Conservation (phyloP, 108 stramenopile species). For the Bacterosira constricta region DNA sequence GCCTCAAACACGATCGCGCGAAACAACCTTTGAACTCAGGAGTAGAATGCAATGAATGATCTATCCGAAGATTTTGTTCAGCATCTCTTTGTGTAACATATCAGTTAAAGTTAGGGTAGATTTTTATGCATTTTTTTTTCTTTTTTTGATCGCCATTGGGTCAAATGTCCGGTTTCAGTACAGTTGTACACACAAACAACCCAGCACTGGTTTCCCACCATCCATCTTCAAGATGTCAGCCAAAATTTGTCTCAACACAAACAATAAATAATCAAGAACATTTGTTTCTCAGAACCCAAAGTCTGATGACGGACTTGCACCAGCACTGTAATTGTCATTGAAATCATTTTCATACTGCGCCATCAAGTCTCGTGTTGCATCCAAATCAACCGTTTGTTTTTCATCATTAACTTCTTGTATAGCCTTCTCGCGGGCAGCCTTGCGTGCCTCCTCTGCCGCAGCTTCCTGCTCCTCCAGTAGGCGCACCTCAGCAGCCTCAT, state of each 20-base stretch:
- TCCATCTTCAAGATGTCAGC: neutral
- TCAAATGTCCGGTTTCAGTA: neutral
- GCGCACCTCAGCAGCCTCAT: constrained; percentile 74
- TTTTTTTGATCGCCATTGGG: constrained; percentile 9
- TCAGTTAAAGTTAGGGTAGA: constrained; percentile 5
- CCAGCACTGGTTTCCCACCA: neutral
- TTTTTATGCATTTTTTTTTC: constrained; percentile 25
- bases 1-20: too few relatives aligned
- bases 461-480: constrained; percentile 68
- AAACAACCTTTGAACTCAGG: too few relatives aligned
- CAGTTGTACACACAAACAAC: constrained; percentile 22
- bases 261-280: constrained; percentile 16
- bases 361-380: constrained; percentile 86
- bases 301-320: constrained; percentile 87
- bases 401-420: constrained; percentile 70
- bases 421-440: constrained; percentile 75
- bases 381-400: constrained; percentile 86
- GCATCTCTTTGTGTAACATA: neutral
- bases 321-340: constrained; percentile 69
- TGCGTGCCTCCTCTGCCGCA: constrained; percentile 68
- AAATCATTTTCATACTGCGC: constrained; percentile 81
- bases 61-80: too few relatives aligned
- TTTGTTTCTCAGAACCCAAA: constrained; percentile 75
- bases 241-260: constrained; percentile 14
- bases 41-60: too few relatives aligned